Base-by-base conservation (phyloP, 768 basidiomycete species). In the Tylopilus cervinicoccineus region DNA sequence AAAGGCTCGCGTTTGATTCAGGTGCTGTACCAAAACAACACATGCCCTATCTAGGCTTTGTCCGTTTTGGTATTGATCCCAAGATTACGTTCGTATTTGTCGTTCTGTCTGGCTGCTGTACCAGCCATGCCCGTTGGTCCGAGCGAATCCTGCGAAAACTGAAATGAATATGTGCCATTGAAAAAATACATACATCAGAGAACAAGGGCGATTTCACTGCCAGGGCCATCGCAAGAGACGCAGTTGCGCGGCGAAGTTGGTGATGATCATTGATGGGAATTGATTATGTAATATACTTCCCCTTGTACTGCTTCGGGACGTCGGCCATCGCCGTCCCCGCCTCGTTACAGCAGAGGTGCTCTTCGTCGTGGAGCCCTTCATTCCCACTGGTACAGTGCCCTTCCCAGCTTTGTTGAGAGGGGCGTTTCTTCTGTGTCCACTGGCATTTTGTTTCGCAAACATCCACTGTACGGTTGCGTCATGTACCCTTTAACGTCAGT, bases 1-100 rank as follows among this genome's bases (percentile, higher is more conserved):
- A 22, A 45, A 10, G 13, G 23, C 10, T 46, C 11, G 17, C 6
- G 31, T 34, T 13, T 39, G 34, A 22, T 16, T n/a, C 7, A 27
- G 16, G 23, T 48, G 60, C 49, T 47, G 55, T 53, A 45, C 20
- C 36, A 41, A 47, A 33, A 66, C 47, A 56, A 62, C 50, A 16
- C 50, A 54, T 52, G 52, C 63, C 51, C 52, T 61, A 59, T 61
- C 26, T 5, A 53, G 63, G 53, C 39, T 39, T 38, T 0, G 14
- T 12, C 47, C 38, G 19, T 37, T 52, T 56, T 52, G 7, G 52
- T 43, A 23, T 34, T 20, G 33, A 38, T 39, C 17, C 37, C 31
- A 17, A 28, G 41, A 23, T 20, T 32, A 51, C 33, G 22, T 43
- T 50, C 34, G 20, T n/a, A 50, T 45, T 43, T 43, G 53, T 60